These are phyloP conservation scores for Colletotrichum tropicale DNA, from an alignment of 2,329 filamentous ascomycete genomes.

Conservation along the genomic window DNA sequence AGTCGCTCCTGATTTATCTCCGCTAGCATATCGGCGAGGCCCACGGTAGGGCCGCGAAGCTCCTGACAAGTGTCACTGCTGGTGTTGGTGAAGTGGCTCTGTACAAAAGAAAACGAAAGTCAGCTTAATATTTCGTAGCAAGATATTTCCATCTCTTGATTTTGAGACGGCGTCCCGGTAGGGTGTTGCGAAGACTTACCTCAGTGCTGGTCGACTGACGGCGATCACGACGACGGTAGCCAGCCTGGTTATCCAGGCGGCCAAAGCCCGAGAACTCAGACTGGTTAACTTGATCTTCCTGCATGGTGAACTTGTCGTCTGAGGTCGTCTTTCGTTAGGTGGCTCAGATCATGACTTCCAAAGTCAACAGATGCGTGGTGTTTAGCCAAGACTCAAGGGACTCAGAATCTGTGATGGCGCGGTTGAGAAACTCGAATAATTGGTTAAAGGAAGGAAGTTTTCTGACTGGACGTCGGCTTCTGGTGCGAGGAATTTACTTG, in stretches of 20 bases:
- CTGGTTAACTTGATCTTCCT: neutral
- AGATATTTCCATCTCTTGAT: neutral
- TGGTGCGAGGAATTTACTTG: neutral
- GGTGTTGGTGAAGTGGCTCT: neutral
- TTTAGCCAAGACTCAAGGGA: fast-evolving
- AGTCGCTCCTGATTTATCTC: neutral
- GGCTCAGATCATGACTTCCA: neutral
- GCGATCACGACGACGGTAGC: neutral
- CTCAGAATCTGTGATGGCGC: neutral
- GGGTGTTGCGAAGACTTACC: neutral
- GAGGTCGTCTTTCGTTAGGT: neutral
- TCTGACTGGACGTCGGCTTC: neutral
- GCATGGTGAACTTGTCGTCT: neutral
- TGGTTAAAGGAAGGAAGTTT: neutral
- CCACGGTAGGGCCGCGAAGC: neutral
- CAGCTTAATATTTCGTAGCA: neutral
- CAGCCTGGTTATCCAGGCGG: neutral
- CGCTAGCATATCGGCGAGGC: neutral
- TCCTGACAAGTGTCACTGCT: neutral
- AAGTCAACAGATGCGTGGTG: neutral
- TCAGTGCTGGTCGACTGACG: neutral
- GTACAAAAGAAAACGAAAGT: neutral
- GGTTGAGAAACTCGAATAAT: neutral
- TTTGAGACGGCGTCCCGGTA: neutral
- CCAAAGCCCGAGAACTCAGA: neutral